Evolutionary conservation across 139 green algal species (phyloP).

Genomic region (Tetradesmus lagerheimii): DNA sequence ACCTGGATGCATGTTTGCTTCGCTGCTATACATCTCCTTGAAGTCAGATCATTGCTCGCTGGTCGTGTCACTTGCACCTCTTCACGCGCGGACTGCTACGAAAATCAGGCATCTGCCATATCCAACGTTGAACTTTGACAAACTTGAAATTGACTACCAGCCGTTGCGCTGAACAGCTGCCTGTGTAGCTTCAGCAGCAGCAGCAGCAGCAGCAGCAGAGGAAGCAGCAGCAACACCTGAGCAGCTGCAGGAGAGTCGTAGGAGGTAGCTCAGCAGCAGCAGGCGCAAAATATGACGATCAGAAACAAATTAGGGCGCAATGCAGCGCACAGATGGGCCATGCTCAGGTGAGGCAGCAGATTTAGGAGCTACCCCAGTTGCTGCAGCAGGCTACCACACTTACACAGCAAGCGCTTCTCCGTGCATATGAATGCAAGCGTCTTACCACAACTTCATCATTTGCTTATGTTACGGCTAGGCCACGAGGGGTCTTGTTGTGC

Average conservation of each 20-base stretch:
- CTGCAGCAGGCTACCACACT: too few relatives aligned
- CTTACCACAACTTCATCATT: too few relatives aligned
- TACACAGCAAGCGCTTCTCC: too few relatives aligned
- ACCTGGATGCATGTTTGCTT: too few relatives aligned
- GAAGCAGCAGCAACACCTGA: neutral
- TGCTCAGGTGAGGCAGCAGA: conserved; percentile 60
- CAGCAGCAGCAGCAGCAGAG: neutral
- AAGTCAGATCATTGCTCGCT: neutral
- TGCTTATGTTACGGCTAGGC: neutral
- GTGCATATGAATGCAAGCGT: too few relatives aligned
- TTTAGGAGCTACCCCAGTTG: too few relatives aligned
- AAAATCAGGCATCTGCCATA: too few relatives aligned
- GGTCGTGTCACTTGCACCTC: neutral
- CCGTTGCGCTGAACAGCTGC: too few relatives aligned
- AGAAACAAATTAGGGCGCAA: conserved; percentile 59
- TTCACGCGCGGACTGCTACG: neutral
- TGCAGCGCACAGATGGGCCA: conserved; percentile 67
- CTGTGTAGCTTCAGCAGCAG: neutral
- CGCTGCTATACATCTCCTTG: neutral
- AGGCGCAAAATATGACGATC: conserved; percentile 1
- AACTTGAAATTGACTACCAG: too few relatives aligned
- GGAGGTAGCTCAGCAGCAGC: neutral
- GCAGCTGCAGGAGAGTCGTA: neutral
- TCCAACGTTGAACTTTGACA: too few relatives aligned
- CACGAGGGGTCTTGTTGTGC: neutral